phyloP scores from a whole-genome alignment of 768 basidiomycete species.

The Suillus discolor region DNA sequence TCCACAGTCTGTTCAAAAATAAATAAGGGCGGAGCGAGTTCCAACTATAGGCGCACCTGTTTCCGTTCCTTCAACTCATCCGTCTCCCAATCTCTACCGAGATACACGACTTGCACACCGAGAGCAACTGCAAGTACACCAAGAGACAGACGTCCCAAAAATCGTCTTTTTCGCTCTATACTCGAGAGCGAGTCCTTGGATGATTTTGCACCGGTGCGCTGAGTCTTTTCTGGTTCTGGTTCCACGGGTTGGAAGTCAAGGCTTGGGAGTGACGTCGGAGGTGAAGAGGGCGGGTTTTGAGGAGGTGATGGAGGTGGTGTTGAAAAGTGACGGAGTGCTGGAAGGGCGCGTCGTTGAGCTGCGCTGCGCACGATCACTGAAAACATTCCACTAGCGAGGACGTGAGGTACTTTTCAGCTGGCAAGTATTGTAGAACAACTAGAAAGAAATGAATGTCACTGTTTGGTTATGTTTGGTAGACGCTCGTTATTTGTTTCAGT shows the following conservation, averaged over 20 bases:
- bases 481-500: not conserved
- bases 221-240: conserved; percentile 39
- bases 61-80: conserved; percentile 69
- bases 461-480: not conserved
- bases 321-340: conserved; percentile 25
- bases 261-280: conserved; percentile 40
- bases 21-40: conserved; percentile 1
- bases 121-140: conserved; percentile 57
- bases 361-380: conserved; percentile 26
- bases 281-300: conserved; percentile 10
- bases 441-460: not conserved
- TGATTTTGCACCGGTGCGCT: conserved; percentile 75
- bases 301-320: conserved; percentile 23
- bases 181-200: conserved; percentile 78
- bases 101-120: conserved; percentile 57
- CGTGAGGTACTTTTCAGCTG: not conserved
- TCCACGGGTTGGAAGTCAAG: conserved; percentile 69
- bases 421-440: not conserved
- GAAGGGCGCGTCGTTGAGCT: conserved; percentile 21
- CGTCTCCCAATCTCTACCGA: conserved; percentile 80
- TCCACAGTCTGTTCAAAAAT: conserved; percentile 48
- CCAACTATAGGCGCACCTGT: conserved; percentile 46
- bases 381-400: conserved; percentile 21
- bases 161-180: conserved; percentile 70
- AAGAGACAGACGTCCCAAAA: conserved; percentile 56